A percentile compares a stretch with the other conserved stretches of the same genome.
phyloP scores from a whole-genome alignment of 768 basidiomycete genomes.

The Coprinopsis marcescibilis region DNA sequence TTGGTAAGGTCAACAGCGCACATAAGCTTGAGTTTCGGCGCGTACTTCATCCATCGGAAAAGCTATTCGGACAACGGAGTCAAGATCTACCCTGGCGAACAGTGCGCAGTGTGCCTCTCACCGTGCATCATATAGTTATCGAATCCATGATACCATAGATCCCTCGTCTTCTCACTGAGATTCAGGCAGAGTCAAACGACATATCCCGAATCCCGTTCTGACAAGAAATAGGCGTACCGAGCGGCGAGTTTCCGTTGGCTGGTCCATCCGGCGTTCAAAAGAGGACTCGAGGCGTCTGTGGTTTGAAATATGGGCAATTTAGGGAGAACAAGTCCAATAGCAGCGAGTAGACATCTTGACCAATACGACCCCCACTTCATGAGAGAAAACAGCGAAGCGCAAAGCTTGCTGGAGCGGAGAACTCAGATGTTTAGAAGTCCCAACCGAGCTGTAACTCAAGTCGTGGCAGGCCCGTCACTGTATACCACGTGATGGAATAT shows the following conservation, averaged over 20 bases:
- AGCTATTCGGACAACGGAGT: slow-evolving; percentile 36
- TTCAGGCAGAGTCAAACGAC: not conserved
- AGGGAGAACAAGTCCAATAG: slow-evolving; percentile 33
- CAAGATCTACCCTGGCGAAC: slow-evolving; percentile 10
- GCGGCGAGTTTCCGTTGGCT: slow-evolving; percentile 47
- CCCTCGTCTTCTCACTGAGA: slow-evolving; percentile 60
- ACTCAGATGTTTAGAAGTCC: slow-evolving; percentile 4
- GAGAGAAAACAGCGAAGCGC: slow-evolving; percentile 15
- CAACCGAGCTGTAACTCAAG: not conserved
- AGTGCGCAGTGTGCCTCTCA: slow-evolving; percentile 21
- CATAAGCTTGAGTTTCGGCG: not conserved
- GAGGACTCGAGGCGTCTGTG: slow-evolving; percentile 28
- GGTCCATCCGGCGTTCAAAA: slow-evolving; percentile 44
- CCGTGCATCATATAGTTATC: slow-evolving; percentile 84
- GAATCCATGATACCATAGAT: slow-evolving; percentile 89
- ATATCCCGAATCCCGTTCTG: not conserved
- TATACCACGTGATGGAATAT: not conserved
- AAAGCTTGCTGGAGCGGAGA: slow-evolving; percentile 5
- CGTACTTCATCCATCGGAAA: slow-evolving; percentile 81
- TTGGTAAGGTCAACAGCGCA: slow-evolving; percentile 5
- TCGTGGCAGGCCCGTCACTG: slow-evolving; percentile 12
- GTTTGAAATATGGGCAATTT: slow-evolving; percentile 25
- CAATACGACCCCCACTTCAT: slow-evolving; percentile 51
- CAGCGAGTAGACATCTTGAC: slow-evolving; percentile 41
- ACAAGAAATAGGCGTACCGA: slow-evolving; percentile 36